Evolutionary conservation across 2,329 filamentous ascomycete genomes (phyloP).

Genomic region (Penicillium palitans): DNA sequence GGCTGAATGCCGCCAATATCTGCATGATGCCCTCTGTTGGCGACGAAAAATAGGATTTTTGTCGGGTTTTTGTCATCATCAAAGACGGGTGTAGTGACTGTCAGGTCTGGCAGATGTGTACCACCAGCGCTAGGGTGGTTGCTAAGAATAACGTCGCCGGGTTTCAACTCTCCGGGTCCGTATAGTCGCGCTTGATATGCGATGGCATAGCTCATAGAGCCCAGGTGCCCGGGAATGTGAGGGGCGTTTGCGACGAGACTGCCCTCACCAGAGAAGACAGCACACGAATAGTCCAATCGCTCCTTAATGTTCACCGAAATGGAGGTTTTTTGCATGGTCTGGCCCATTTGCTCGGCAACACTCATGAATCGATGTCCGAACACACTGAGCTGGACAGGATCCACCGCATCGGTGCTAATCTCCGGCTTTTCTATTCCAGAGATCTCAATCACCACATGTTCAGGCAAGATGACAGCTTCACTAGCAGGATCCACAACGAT

Average conservation of each 20-base stretch:
- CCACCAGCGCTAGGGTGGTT: slow-evolving; percentile 80
- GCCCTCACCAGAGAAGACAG: slow-evolving; percentile 72
- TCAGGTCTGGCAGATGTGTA: slow-evolving; percentile 76
- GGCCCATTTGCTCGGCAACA: slow-evolving; percentile 80
- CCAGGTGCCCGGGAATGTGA: slow-evolving; percentile 75
- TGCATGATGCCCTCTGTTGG: slow-evolving; percentile 68
- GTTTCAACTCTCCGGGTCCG: slow-evolving; percentile 64
- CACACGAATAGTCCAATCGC: slow-evolving; percentile 78
- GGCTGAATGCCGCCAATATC: slow-evolving; percentile 66
- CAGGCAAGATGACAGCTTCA: slow-evolving; percentile 70
- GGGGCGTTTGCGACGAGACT: slow-evolving; percentile 66
- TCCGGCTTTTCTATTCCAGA: not conserved
- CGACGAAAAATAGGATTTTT: slow-evolving; percentile 49
- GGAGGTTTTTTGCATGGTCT: slow-evolving; percentile 72
- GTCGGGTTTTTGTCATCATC: slow-evolving; percentile 52
- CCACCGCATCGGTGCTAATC: slow-evolving; percentile 50
- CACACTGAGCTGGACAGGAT: slow-evolving; percentile 74
- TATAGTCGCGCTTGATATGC: slow-evolving; percentile 70
- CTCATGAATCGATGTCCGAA: slow-evolving; percentile 82
- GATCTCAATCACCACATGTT: slow-evolving; percentile 76
- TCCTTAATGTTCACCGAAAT: slow-evolving; percentile 81
- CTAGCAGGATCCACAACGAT: slow-evolving; percentile 78
- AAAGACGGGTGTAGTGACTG: slow-evolving; percentile 73
- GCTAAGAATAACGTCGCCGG: slow-evolving; percentile 64
- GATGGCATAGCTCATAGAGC: slow-evolving; percentile 77